Evolutionary conservation across 352 stramenopile genomes (phyloP).

Genomic region (Globisporangium nodosum): DNA sequence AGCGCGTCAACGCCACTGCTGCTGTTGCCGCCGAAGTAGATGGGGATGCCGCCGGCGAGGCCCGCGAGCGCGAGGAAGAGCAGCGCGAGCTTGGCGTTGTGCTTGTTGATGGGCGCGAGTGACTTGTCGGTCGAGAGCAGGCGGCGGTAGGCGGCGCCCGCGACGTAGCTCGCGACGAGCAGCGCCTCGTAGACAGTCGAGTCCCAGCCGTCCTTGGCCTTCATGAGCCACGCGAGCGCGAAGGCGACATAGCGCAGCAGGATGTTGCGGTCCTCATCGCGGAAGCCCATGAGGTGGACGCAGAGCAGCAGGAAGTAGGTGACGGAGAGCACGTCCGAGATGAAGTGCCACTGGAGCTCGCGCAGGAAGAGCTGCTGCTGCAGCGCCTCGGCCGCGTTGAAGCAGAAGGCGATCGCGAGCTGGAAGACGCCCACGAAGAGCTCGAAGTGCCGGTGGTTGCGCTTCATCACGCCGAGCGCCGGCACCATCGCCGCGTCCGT

Average conservation of each 20-base stretch:
- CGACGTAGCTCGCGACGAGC: conserved; percentile 54
- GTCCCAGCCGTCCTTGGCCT: conserved; percentile 81
- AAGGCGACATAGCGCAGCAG: conserved; percentile 83
- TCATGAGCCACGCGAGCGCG: conserved; percentile 78
- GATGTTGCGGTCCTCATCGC: conserved; percentile 81
- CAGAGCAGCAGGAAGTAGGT: conserved; percentile 83
- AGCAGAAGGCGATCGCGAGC: conserved; percentile 71
- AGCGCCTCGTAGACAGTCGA: conserved; percentile 61
- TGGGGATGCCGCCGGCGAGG: conserved; percentile 36
- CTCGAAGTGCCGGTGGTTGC: conserved; percentile 85
- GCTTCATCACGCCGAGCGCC: conserved; percentile 71
- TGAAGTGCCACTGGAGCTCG: conserved; percentile 80
- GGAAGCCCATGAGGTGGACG: conserved; percentile 81
- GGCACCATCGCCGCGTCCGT: conserved; percentile 73
- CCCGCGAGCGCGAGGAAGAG: conserved; percentile 32
- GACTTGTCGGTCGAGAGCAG: conserved; percentile 32
- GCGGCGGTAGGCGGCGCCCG: conserved; percentile 48
- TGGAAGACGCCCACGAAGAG: conserved; percentile 86
- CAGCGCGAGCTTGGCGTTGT: conserved; percentile 53
- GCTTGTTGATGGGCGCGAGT: conserved; percentile 47
- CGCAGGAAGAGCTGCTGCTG: conserved; percentile 58
- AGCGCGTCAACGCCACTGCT: conserved; percentile 13
- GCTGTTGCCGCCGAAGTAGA: conserved; percentile 31
- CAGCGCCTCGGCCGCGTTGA: conserved; percentile 78
- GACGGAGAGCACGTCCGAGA: conserved; percentile 84